Percentiles rank a stretch among this genome's conserved stretches.
These are phyloP conservation scores for Pneumocystis carinii DNA, from an alignment of 1,139 yeast genomes.

Conservation along the genomic window DNA sequence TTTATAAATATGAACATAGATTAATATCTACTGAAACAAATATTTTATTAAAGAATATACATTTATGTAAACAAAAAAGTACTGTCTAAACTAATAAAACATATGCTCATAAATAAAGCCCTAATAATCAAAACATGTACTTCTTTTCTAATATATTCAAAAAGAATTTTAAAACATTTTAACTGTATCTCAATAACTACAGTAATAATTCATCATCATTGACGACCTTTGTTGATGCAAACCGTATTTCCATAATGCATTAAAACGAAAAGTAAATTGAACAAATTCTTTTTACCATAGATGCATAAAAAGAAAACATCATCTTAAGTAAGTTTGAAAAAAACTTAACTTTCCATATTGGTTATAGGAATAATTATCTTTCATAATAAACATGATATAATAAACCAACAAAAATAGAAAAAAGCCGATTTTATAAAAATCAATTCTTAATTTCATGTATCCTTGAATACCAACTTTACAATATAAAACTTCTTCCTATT, in stretches of 20 bases:
- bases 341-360: not conserved
- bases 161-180: not conserved
- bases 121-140: not conserved
- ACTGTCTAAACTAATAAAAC: not conserved
- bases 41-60: not conserved
- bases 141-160: not conserved
- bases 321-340: not conserved
- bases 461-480: not conserved
- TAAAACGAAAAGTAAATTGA: not conserved
- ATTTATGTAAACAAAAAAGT: not conserved
- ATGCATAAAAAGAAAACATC: not conserved
- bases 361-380: not conserved
- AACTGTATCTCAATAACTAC: not conserved
- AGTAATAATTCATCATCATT: not conserved
- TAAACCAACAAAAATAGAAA: not conserved
- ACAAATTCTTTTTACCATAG: not conserved
- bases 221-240: not conserved
- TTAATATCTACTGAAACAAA: not conserved
- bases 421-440: not conserved
- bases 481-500: not conserved
- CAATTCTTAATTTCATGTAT: not conserved
- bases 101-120: not conserved
- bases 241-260: not conserved
- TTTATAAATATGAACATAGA: not conserved
- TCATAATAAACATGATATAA: not conserved